phyloP scores from a whole-genome alignment of 352 stramenopile genomes.

The Globisporangium viniferum region DNA sequence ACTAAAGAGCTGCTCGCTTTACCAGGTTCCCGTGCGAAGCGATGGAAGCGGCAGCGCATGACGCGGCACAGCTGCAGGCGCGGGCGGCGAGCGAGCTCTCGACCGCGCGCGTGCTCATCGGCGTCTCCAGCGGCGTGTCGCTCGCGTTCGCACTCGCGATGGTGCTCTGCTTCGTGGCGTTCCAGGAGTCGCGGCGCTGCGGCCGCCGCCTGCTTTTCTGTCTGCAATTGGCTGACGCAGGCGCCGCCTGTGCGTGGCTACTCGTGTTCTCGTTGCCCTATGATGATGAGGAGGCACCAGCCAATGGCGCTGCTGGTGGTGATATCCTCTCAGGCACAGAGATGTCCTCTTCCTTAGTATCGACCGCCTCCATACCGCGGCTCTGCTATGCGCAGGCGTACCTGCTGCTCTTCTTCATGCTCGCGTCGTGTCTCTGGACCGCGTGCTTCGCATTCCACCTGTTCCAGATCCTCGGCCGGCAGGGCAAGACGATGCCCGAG shows the following conservation, averaged over 20 bases:
- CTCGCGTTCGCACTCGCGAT: slow-evolving; percentile 42
- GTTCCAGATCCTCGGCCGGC: slow-evolving; percentile 55
- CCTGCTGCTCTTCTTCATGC: slow-evolving; percentile 57
- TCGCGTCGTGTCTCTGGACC: slow-evolving; percentile 71
- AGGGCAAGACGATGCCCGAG: slow-evolving; percentile 44
- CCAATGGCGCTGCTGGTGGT: background rate
- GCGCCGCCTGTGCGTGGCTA: slow-evolving; percentile 49
- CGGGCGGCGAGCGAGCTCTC: slow-evolving; percentile 24
- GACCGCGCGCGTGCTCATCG: slow-evolving; percentile 43
- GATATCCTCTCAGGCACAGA: background rate
- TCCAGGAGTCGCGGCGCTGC: slow-evolving; percentile 64
- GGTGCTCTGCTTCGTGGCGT: slow-evolving; percentile 53
- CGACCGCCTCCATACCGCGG: background rate
- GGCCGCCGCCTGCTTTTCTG: slow-evolving; percentile 62
- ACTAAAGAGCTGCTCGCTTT: too few relatives aligned
- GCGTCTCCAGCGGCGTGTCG: slow-evolving; percentile 37
- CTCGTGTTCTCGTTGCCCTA: slow-evolving; percentile 39
- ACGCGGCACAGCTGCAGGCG: slow-evolving; percentile 1
- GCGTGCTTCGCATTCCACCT: slow-evolving; percentile 78
- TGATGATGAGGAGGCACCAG: background rate
- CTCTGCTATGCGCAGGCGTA: slow-evolving; percentile 40
- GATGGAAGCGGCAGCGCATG: background rate
- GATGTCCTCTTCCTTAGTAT: background rate
- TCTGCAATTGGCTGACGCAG: slow-evolving; percentile 54
- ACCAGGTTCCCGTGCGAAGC: too few relatives aligned